Base-by-base conservation (phyloP, 352 stramenopile species). In the Pythium rishiriense region DNA sequence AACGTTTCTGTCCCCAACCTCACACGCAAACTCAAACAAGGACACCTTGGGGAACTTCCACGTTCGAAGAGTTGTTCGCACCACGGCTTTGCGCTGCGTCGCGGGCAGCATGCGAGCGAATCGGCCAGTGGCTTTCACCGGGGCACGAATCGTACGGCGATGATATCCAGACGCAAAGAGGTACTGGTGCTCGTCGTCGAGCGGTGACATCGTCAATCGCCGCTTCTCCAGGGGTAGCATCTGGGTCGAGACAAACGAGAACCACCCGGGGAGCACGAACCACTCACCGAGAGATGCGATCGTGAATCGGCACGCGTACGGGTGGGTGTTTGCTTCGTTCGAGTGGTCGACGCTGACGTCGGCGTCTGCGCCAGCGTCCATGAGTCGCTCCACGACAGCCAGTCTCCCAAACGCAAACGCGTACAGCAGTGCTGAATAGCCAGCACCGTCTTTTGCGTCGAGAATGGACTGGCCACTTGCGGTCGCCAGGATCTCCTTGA, bases 221-320 rank as follows among this genome's bases (percentile, higher is more conserved):
- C 47, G 8, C 37, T 85, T 87, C 33, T 79, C 58, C 26, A 51
- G 37, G 7, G 22, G 22, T 8, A 64, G 62, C 11, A 79, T 61
- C 11, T 51, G 28, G 10, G 58, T 75, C 10, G 63, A 66, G 21
- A 66, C 66, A 49, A 72, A 82, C 0, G 76, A 69, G 35, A 83
- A 79, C 83, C 81, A 90, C 4, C 83, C 83, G 21, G 83, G 83
- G 11, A 89, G 64, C 4, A 73, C 78, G 45, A 87, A 87, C 72
- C 73, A 86, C 24, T 80, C 54, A 25, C 82, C 49, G 0, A 92
- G 58, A 11, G 63, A 70, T 21, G 62, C 60, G n/a, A 90, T 78
- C 15, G 63, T 75, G 57, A 88, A 90, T 4, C 60, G 49, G 26
- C 64, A 53, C 8, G 75, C 78, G 33, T 88, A 87, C 14, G 77